Conservation (phyloP, 2,329 filamentous ascomycete species). For the Aspergillus piperis region DNA sequence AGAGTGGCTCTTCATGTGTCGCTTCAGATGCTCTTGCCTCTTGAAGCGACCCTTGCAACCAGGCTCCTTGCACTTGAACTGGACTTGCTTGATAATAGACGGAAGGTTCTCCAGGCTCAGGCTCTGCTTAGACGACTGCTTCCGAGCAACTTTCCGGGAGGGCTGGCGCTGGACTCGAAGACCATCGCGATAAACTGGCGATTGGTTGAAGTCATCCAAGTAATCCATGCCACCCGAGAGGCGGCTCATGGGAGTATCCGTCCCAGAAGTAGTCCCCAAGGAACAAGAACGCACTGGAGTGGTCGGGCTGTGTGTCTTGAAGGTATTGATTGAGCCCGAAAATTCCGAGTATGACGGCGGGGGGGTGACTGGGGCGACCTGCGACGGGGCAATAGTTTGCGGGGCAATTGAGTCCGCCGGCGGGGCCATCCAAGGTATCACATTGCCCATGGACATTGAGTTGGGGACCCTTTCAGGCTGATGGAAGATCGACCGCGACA, state of each 20-base stretch:
- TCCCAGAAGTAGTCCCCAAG: slow-evolving; percentile 36
- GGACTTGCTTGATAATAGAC: slow-evolving; percentile 43
- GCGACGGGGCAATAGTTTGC: slow-evolving; percentile 40
- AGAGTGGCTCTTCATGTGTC: slow-evolving; percentile 52
- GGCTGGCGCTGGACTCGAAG: slow-evolving; percentile 34
- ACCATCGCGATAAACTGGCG: slow-evolving; percentile 36
- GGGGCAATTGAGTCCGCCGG: slow-evolving; percentile 35
- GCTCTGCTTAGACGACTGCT: slow-evolving; percentile 37
- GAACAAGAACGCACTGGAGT: slow-evolving; percentile 41
- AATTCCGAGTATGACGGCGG: slow-evolving; percentile 43
- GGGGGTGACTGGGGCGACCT: slow-evolving; percentile 39
- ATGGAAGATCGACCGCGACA: slow-evolving; percentile 42
- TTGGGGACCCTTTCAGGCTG: slow-evolving; percentile 37
- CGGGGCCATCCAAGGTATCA: slow-evolving; percentile 38
- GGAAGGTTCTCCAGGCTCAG: slow-evolving; percentile 41
- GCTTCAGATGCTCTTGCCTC: slow-evolving; percentile 52
- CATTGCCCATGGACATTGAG: slow-evolving; percentile 41
- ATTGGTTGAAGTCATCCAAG: slow-evolving; percentile 37
- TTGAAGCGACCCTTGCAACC: slow-evolving; percentile 51
- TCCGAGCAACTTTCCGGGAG: slow-evolving; percentile 34
- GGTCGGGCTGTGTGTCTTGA: slow-evolving; percentile 40
- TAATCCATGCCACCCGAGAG: slow-evolving; percentile 39
- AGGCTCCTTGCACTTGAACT: slow-evolving; percentile 45
- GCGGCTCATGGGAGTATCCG: slow-evolving; percentile 39
- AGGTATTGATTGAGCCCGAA: slow-evolving; percentile 33